phyloP scores from a whole-genome alignment of 495 filamentous ascomycete genomes.

The Hyaloscypha hepaticicola region DNA sequence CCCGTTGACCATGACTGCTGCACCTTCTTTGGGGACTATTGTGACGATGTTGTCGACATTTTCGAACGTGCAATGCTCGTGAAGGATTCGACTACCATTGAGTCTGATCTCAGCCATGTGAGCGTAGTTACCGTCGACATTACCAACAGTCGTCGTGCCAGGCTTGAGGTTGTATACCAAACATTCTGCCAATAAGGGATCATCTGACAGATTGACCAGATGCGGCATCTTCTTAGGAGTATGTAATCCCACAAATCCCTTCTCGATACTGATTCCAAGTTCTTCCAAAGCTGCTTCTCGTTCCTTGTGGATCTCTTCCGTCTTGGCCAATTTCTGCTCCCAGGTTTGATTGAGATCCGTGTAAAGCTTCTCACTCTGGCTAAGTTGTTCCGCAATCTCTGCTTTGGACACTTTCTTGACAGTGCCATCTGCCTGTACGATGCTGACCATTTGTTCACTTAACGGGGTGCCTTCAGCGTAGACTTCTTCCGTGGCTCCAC shows the following conservation, averaged over 20 bases:
- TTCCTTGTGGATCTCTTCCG: conserved; percentile 96
- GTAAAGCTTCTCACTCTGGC: conserved; percentile 93
- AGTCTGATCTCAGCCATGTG: conserved; percentile 84
- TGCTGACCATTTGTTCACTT: conserved; percentile 94
- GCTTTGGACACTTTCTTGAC: conserved; percentile 97
- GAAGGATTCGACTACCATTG: conserved; percentile 89
- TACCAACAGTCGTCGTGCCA: conserved; percentile 87
- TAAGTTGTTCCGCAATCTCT: conserved; percentile 95
- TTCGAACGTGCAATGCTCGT: conserved; percentile 92
- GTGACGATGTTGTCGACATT: conserved; percentile 89
- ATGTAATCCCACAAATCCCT: conserved; percentile 91
- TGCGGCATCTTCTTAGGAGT: conserved; percentile 99
- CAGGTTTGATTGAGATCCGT: conserved; percentile 97
- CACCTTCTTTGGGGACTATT: conserved; percentile 81
- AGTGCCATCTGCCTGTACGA: conserved; percentile 78
- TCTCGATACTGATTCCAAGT: conserved; percentile 97
- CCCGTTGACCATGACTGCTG: conserved; percentile 97
- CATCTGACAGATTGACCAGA: conserved; percentile 96
- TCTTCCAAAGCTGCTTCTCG: conserved; percentile 94
- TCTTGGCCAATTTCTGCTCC: conserved; percentile 95
- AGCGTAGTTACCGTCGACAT: conserved; percentile 74
- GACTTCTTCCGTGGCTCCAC: conserved; percentile 55
- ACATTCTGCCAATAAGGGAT: conserved; percentile 93
- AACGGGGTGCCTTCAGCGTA: conserved; percentile 91
- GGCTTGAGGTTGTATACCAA: conserved; percentile 98